Conservation (phyloP, 768 basidiomycete species). For the Tylopilus sp. region DNA sequence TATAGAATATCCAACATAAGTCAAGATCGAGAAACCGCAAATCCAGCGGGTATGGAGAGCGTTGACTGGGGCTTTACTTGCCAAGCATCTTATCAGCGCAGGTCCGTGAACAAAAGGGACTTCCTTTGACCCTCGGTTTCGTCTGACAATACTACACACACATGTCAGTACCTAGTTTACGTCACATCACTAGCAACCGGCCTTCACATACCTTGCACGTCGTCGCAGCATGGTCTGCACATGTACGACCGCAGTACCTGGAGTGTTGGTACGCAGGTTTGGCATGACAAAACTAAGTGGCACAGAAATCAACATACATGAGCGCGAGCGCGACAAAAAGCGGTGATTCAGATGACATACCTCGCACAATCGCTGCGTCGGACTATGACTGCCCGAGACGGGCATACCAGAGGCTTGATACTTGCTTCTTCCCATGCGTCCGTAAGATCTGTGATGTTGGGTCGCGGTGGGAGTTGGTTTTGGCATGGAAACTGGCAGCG, state of each 20-base stretch:
- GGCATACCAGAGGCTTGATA: slow-evolving; percentile 12
- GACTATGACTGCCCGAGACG: slow-evolving; percentile 4
- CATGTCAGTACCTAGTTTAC: background rate
- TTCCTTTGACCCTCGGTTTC: slow-evolving; percentile 14
- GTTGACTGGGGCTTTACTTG: slow-evolving; percentile 1
- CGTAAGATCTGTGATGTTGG: background rate
- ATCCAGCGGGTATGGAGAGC: background rate
- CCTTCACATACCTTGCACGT: slow-evolving; percentile 21
- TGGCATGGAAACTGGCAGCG: background rate
- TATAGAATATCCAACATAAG: background rate
- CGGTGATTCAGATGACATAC: slow-evolving; percentile 7
- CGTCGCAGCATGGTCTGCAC: slow-evolving; percentile 43
- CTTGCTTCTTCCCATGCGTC: background rate
- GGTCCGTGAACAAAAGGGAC: slow-evolving; percentile 25
- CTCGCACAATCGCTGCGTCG: slow-evolving; percentile 19
- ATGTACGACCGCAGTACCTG: slow-evolving; percentile 60
- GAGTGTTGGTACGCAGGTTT: slow-evolving; percentile 54
- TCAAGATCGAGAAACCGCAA: background rate
- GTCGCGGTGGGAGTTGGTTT: slow-evolving; percentile 2
- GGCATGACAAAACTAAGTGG: slow-evolving; percentile 47
- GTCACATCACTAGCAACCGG: background rate
- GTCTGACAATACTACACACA: slow-evolving; percentile 20
- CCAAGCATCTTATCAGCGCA: slow-evolving; percentile 21
- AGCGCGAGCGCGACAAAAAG: background rate
- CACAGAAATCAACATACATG: background rate